A percentile compares a stretch with the other conserved stretches of the same genome.
phyloP scores from a whole-genome alignment of 495 filamentous ascomycete species.

The Penicillium antarcticum region DNA sequence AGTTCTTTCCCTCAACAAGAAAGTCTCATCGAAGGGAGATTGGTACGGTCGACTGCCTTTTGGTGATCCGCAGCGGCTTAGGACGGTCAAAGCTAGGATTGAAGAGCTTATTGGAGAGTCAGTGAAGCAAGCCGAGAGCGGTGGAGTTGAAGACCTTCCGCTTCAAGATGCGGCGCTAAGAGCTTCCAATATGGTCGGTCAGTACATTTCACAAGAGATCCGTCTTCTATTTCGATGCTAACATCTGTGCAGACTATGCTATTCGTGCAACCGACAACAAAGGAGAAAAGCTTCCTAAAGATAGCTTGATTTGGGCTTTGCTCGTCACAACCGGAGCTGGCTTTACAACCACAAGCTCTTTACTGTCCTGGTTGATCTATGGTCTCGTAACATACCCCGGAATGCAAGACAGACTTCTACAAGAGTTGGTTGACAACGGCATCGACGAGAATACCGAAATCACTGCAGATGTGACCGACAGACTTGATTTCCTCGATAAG shows the following conservation, averaged over 20 bases:
- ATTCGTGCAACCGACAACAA: constrained; percentile 45
- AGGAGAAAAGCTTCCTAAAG: constrained; percentile 45
- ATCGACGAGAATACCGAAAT: constrained; percentile 29
- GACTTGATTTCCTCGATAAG: constrained; percentile 45
- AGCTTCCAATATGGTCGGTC: constrained; percentile 37
- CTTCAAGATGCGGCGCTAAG: constrained; percentile 48
- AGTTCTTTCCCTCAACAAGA: constrained; percentile 46
- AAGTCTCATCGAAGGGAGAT: constrained; percentile 36
- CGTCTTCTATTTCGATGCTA: background rate
- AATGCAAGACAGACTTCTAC: constrained; percentile 49
- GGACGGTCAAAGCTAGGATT: constrained; percentile 10
- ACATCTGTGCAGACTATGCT: constrained; percentile 35
- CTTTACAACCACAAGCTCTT: constrained; percentile 25
- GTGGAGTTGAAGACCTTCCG: constrained; percentile 35
- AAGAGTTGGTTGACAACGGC: constrained; percentile 51
- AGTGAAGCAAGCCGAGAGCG: constrained; percentile 21
- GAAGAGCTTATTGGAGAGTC: constrained; percentile 30
- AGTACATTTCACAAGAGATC: constrained; percentile 1
- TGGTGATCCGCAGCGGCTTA: constrained; percentile 41
- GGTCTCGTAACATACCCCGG: constrained; percentile 44
- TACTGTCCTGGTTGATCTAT: constrained; percentile 49
- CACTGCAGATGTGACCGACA: constrained; percentile 22
- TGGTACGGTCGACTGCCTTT: constrained; percentile 54
- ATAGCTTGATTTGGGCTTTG: constrained; percentile 23
- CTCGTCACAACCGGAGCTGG: constrained; percentile 26